Evolutionary conservation across 73 alveolate species (phyloP).

Genomic region (Stentor roeselii): DNA sequence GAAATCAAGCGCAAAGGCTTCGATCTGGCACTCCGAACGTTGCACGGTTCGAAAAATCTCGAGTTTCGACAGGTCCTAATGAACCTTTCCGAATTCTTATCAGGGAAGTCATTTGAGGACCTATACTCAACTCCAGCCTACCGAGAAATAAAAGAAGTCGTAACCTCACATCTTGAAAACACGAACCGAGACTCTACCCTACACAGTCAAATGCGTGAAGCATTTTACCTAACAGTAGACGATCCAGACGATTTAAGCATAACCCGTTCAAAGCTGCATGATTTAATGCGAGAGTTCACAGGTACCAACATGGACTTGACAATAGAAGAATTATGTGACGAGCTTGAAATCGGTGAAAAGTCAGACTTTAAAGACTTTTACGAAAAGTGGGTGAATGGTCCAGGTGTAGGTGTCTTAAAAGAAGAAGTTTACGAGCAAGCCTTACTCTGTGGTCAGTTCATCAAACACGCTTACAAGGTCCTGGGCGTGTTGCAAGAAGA

Average conservation of each 20-base stretch:
- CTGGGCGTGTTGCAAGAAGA: neutral
- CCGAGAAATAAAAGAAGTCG: neutral
- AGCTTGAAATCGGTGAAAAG: neutral
- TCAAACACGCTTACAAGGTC: neutral
- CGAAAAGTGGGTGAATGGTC: neutral
- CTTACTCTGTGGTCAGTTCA: neutral
- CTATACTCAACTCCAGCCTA: neutral
- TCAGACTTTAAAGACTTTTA: neutral
- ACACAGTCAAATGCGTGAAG: neutral
- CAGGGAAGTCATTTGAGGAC: neutral
- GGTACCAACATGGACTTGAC: neutral
- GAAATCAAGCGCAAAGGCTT: neutral
- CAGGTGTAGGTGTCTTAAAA: neutral
- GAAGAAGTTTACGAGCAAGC: neutral
- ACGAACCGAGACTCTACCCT: neutral
- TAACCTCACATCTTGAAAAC: no score
- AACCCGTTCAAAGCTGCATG: neutral
- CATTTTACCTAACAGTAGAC: neutral
- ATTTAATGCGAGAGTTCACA: neutral
- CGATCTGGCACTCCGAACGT: neutral
- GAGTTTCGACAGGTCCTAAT: neutral
- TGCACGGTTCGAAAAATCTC: neutral
- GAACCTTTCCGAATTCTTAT: neutral
- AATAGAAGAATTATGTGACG: neutral
- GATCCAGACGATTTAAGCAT: neutral